phyloP scores from a whole-genome alignment of 176 grass and related monocot species.

The Microstegium vimineum region DNA sequence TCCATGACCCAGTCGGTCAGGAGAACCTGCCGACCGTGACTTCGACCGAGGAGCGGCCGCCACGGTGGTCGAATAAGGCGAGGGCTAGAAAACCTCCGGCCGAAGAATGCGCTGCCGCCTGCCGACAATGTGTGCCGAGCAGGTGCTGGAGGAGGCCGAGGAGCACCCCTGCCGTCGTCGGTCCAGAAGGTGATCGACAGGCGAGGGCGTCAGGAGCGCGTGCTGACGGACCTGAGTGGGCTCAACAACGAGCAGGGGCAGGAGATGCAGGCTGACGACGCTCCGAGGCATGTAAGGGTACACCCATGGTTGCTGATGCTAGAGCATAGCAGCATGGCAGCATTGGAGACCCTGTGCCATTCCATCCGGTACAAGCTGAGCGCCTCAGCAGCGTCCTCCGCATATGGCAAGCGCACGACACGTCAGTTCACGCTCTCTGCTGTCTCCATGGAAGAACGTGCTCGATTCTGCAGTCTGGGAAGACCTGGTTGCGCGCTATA shows the following conservation, averaged over 20 bases:
- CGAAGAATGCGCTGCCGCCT: constrained; percentile 42
- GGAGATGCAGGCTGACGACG: constrained; percentile 28
- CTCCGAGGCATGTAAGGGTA: constrained; percentile 63
- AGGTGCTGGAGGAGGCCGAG: constrained; percentile 30
- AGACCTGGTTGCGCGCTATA: constrained; percentile 40
- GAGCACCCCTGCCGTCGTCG: constrained; percentile 33
- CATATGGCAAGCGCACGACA: constrained; percentile 53
- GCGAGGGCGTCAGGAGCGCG: constrained; percentile 59
- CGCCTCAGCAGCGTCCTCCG: constrained; percentile 55
- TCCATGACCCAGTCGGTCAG: constrained; percentile 24
- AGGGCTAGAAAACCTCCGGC: constrained; percentile 18
- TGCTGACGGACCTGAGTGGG: constrained; percentile 48
- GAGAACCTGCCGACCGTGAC: not conserved
- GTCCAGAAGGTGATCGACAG: constrained; percentile 63
- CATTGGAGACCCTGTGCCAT: constrained; percentile 40
- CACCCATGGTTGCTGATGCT: constrained; percentile 71
- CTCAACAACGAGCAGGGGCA: constrained; percentile 39
- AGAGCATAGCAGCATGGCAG: constrained; percentile 26
- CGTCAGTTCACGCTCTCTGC: constrained; percentile 47
- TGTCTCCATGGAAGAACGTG: constrained; percentile 72
- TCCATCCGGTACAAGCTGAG: constrained; percentile 62
- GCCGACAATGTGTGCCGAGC: constrained; percentile 20
- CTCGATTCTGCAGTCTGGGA: constrained; percentile 62
- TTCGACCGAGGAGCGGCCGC: constrained; percentile 13
- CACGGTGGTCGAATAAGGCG: constrained; percentile 50